Evolutionary conservation across 2,329 filamentous ascomycete species (phyloP).

Genomic region (Aspergillus tanneri): DNA sequence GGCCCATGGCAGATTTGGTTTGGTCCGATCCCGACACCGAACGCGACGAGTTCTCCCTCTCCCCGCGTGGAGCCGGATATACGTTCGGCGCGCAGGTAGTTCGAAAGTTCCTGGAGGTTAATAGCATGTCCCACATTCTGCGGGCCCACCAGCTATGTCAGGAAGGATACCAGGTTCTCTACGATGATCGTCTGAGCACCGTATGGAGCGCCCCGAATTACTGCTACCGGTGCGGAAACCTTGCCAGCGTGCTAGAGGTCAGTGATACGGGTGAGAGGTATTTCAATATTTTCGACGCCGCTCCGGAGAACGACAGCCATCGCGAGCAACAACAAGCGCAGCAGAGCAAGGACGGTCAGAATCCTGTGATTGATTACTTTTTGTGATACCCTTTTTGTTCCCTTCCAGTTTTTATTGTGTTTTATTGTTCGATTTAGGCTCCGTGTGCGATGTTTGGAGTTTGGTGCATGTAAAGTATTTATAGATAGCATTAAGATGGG

Average conservation of each 20-base stretch:
- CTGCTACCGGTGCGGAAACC: constrained; percentile 92
- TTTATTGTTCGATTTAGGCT: constrained; percentile 15
- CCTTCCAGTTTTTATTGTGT: constrained; percentile 16
- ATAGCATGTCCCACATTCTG: constrained; percentile 95
- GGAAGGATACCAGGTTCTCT: constrained; percentile 95
- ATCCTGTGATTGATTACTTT: constrained; percentile 69
- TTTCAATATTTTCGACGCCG: constrained; percentile 97
- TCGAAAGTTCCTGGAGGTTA: constrained; percentile 96
- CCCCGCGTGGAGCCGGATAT: constrained; percentile 89
- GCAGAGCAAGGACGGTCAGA: constrained; percentile 67
- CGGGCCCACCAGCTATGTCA: constrained; percentile 98
- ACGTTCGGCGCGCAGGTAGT: constrained; percentile 98
- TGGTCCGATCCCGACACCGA: constrained; percentile 99
- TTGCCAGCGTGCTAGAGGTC: constrained; percentile 95
- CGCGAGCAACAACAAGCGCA: constrained; percentile 75
- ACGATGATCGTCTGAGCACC: constrained; percentile 89
- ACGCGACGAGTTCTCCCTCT: constrained; percentile 92
- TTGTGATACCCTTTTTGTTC: constrained; percentile 52
- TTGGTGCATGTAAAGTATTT: constrained; percentile 28
- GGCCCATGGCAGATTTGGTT: constrained; percentile 98
- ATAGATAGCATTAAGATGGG: constrained; percentile 24
- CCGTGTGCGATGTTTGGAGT: constrained; percentile 26
- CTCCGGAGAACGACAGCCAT: constrained; percentile 86
- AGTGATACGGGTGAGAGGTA: constrained; percentile 88
- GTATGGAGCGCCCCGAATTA: constrained; percentile 98